phyloP scores from a whole-genome alignment of 352 stramenopile genomes.

The Phytophthora brassicae region DNA sequence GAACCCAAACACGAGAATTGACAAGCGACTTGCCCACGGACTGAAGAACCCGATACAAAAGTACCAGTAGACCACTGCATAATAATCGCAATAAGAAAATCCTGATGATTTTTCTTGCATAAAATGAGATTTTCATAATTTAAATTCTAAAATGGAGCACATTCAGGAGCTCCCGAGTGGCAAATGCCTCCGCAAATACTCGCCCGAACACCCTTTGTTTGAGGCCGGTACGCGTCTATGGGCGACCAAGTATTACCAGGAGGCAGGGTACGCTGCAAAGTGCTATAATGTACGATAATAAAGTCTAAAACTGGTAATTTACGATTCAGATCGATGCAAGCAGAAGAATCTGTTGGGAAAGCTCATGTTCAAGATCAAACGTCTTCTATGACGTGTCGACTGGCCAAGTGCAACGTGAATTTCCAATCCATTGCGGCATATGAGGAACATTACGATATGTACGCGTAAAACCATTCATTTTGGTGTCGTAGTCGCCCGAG shows the following conservation, averaged over 20 bases:
- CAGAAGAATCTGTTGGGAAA: conserved; percentile 16
- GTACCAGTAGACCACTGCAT: no score
- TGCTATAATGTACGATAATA: background rate
- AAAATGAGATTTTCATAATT: background rate
- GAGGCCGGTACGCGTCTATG: conserved; percentile 45
- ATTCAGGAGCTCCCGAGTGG: conserved; percentile 33
- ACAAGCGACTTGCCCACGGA: background rate
- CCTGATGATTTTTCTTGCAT: no score
- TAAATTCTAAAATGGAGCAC: conserved; percentile 31
- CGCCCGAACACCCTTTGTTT: conserved; percentile 55
- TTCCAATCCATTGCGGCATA: conserved; percentile 52
- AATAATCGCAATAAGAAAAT: no score
- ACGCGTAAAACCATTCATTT: background rate
- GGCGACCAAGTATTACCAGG: conserved; percentile 47
- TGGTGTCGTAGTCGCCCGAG: background rate
- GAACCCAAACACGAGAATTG: background rate
- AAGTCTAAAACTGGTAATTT: no score
- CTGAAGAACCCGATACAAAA: background rate
- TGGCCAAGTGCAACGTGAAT: conserved; percentile 45
- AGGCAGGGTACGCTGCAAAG: conserved; percentile 19
- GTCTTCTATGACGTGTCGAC: conserved; percentile 37
- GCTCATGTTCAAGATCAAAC: conserved; percentile 4
- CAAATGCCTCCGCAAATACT: conserved; percentile 54
- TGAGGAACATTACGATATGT: conserved; percentile 73
- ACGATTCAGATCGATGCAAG: conserved; percentile 26